phyloP scores from a whole-genome alignment of 164 flowering plant genomes.

The Sedum album region DNA sequence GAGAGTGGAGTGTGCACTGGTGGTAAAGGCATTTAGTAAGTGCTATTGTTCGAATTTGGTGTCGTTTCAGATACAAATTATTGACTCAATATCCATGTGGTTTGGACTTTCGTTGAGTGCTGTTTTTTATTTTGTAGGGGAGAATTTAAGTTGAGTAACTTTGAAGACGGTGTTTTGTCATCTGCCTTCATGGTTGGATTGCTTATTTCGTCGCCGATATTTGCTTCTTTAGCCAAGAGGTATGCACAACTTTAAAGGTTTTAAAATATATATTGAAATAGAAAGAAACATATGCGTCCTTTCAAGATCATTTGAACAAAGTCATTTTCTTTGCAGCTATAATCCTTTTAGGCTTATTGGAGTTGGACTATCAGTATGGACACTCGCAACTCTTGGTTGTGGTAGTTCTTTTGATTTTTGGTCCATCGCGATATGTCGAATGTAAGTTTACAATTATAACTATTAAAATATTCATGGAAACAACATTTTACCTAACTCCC shows the following conservation, averaged over 20 bases:
- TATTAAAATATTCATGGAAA: background rate
- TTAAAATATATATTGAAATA: background rate
- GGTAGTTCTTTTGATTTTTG: slow-evolving; percentile 77
- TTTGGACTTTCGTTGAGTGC: background rate
- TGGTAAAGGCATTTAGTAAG: slow-evolving; percentile 95
- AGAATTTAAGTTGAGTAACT: slow-evolving; percentile 72
- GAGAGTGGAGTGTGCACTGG: slow-evolving; percentile 54
- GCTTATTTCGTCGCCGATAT: slow-evolving; percentile 89
- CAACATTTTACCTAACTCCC: background rate
- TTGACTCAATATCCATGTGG: background rate
- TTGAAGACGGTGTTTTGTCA: slow-evolving; percentile 90
- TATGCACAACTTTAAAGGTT: slow-evolving; percentile 16
- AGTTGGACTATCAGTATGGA: slow-evolving; percentile 93
- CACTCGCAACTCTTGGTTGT: slow-evolving; percentile 77
- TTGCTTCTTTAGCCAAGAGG: slow-evolving; percentile 93
- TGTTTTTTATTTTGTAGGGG: slow-evolving; percentile 40
- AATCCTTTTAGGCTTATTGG: slow-evolving; percentile 98
- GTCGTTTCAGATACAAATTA: background rate
- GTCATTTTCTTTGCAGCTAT: slow-evolving; percentile 43
- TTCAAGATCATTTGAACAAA: too few relatives aligned
- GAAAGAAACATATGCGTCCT: too few relatives aligned
- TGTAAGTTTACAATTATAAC: slow-evolving; percentile 58
- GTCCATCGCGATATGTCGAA: slow-evolving; percentile 75
- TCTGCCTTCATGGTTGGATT: slow-evolving; percentile 99
- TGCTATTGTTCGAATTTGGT: background rate